These are phyloP conservation scores for Fusarium subglutinans DNA, from an alignment of 2,329 filamentous ascomycete genomes.

Conservation along the genomic window DNA sequence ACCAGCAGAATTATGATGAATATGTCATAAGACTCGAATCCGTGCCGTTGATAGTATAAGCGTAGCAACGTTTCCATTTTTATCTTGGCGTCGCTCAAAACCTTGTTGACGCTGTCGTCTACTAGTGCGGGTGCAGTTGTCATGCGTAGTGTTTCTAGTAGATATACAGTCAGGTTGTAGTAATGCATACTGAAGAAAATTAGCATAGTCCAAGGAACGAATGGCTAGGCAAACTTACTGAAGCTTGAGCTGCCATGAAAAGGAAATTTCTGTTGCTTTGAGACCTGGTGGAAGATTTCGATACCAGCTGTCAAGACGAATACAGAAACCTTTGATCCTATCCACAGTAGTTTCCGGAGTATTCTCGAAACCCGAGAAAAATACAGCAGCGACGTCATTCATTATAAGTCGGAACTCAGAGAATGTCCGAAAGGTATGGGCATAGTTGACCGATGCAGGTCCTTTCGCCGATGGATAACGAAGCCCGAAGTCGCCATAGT, in stretches of 20 bases:
- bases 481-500: not conserved
- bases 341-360: accelerated
- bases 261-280: not conserved
- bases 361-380: not conserved
- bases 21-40: not conserved
- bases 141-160: not conserved
- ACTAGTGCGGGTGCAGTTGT: not conserved
- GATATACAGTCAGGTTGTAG: not conserved
- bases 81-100: not conserved
- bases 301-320: not conserved
- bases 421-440: not conserved
- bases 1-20: accelerated
- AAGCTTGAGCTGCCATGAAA: not conserved
- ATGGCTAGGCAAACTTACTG: not conserved
- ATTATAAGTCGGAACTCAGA: not conserved
- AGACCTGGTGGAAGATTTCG: not conserved
- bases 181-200: not conserved
- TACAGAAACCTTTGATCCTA: not conserved
- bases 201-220: too few species aligned
- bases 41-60: not conserved
- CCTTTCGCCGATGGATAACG: not conserved
- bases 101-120: not conserved
- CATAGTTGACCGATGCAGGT: not conserved
- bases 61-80: not conserved
- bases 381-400: not conserved